These are phyloP conservation scores for thale cress (Arabidopsis thaliana) DNA, from an alignment of 345 rosid genomes.

Conservation along the genomic window TAIR10.1 NC_003076.8:26801501-26802000, in stretches of 20 bases:
- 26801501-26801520: slow-evolving; percentile 82
- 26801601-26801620: slow-evolving; percentile 17
- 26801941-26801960: slow-evolving; percentile 28
- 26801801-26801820: background rate
- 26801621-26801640: background rate
- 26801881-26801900: background rate
- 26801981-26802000: slow-evolving; percentile 2
- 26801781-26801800: slow-evolving; percentile 10
- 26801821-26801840: background rate
- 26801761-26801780: slow-evolving; percentile 44
- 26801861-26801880: slow-evolving; percentile 11
- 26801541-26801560: slow-evolving; percentile 77
- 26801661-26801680: slow-evolving; percentile 56
- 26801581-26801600: slow-evolving; percentile 52
- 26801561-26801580: slow-evolving; percentile 53
- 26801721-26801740: slow-evolving; percentile 60
- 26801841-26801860: background rate
- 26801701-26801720: slow-evolving; percentile 58
- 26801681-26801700: slow-evolving; percentile 59
- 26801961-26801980: background rate
- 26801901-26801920: background rate
- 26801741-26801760: slow-evolving; percentile 89
- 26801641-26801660: slow-evolving; percentile 33
- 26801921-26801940: background rate
- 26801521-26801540: slow-evolving; percentile 89